These are phyloP conservation scores for Leccinum incarnatum DNA, from an alignment of 768 basidiomycete species.

Conservation along the genomic window DNA sequence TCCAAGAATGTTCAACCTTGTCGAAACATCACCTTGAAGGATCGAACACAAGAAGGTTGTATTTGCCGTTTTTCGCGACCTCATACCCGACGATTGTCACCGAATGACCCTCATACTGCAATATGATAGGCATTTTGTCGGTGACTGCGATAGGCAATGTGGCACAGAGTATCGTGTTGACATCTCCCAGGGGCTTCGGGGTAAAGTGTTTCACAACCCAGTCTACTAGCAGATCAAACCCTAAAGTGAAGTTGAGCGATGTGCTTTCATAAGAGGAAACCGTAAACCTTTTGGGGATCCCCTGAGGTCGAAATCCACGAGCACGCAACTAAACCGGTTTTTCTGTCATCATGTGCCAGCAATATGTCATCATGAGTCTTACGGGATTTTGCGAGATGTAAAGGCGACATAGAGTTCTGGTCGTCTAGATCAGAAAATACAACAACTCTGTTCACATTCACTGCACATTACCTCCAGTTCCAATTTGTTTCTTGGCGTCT, in stretches of 20 bases:
- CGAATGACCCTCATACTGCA: slow-evolving; percentile 87
- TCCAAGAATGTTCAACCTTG: slow-evolving; percentile 2
- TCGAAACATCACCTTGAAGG: slow-evolving; percentile 54
- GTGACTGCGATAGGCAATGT: slow-evolving; percentile 55
- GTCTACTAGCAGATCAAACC: slow-evolving; percentile 49
- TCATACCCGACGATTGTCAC: slow-evolving; percentile 85
- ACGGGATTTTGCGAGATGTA: slow-evolving; percentile 79
- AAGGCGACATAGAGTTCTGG: slow-evolving; percentile 80
- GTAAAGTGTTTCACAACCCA: slow-evolving; percentile 81
- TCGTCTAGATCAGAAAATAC: background rate
- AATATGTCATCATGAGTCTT: slow-evolving; percentile 29
- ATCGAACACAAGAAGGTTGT: slow-evolving; percentile 75
- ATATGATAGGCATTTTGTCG: slow-evolving; percentile 73
- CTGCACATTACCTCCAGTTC: slow-evolving; percentile 59
- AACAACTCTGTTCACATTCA: background rate
- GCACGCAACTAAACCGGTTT: slow-evolving; percentile 42
- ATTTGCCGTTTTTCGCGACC: slow-evolving; percentile 50
- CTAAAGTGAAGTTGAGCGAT: slow-evolving; percentile 22
- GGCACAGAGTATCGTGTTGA: slow-evolving; percentile 52
- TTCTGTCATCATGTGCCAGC: background rate
- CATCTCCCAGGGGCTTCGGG: slow-evolving; percentile 34
- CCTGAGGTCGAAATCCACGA: slow-evolving; percentile 63
- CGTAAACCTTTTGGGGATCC: slow-evolving; percentile 43
- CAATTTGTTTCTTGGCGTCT: slow-evolving; percentile 73
- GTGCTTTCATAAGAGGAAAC: background rate